phyloP scores from a whole-genome alignment of 768 basidiomycete species.

The Lentinula lateritia region DNA sequence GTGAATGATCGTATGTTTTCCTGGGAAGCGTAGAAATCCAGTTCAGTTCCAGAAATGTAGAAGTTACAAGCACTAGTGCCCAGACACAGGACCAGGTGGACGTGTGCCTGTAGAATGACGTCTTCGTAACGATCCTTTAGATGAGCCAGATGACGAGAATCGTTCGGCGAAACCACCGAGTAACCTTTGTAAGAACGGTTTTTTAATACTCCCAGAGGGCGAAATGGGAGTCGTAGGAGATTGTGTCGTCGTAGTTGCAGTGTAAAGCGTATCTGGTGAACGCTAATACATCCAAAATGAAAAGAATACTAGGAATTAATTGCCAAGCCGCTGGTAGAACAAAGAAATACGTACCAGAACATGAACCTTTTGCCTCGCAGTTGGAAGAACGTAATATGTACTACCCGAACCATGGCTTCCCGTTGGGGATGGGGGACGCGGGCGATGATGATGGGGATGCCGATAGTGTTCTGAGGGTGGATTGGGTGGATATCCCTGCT shows the following conservation, averaged over 20 bases:
- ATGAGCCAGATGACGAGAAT: slow-evolving; percentile 37
- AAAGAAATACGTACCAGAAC: slow-evolving; percentile 52
- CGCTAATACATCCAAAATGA: not conserved
- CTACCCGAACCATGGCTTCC: slow-evolving; percentile 55
- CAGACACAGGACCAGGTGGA: slow-evolving; percentile 3
- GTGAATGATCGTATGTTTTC: not conserved
- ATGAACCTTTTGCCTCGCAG: slow-evolving; percentile 69
- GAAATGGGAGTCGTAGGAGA: slow-evolving; percentile 49
- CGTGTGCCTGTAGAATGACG: slow-evolving; percentile 43
- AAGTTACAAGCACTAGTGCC: not conserved
- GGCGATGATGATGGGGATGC: not conserved
- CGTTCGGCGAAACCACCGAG: slow-evolving; percentile 44
- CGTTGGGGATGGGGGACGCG: slow-evolving; percentile 27
- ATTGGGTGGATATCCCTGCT: slow-evolving; percentile 9
- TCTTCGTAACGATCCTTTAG: slow-evolving; percentile 28
- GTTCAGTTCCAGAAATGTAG: not conserved
- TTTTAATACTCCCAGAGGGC: slow-evolving; percentile 31
- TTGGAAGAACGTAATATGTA: slow-evolving; percentile 72
- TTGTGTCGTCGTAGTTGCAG: slow-evolving; percentile 54
- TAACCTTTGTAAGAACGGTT: slow-evolving; percentile 53
- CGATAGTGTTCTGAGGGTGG: not conserved
- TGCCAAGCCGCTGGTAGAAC: slow-evolving; percentile 6
- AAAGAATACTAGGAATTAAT: slow-evolving; percentile 19
- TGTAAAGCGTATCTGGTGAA: slow-evolving; percentile 45
- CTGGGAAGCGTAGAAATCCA: not conserved